These are phyloP conservation scores for Termitomyces sp. DNA, from an alignment of 768 basidiomycete species.

Conservation along the genomic window DNA sequence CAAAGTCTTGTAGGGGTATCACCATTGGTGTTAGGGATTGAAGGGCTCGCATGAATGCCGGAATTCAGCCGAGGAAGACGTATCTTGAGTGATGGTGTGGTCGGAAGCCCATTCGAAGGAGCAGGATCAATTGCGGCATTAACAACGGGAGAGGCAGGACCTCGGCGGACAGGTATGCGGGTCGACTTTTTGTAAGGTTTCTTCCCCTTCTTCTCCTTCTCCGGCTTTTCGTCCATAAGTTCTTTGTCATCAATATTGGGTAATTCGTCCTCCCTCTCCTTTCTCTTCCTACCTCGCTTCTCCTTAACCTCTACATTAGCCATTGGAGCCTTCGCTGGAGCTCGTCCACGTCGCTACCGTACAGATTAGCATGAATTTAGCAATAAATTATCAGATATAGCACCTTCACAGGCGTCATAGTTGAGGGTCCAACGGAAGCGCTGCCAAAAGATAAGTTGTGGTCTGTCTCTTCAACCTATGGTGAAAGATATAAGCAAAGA, in stretches of 20 bases:
- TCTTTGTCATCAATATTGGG: conserved; percentile 15
- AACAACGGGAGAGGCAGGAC: conserved; percentile 9
- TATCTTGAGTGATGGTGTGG: conserved; percentile 52
- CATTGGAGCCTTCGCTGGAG: conserved; percentile 27
- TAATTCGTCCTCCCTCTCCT: conserved; percentile 39
- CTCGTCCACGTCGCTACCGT: conserved; percentile 18
- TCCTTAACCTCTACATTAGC: conserved; percentile 26
- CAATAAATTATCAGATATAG: neutral
- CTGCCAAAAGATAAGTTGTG: conserved; percentile 11
- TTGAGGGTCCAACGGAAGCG: conserved; percentile 11
- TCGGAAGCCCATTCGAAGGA: conserved; percentile 26
- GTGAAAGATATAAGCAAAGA: neutral
- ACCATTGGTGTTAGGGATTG: conserved; percentile 21
- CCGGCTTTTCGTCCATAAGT: conserved; percentile 20
- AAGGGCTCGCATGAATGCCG: conserved; percentile 17
- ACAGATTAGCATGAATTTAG: neutral
- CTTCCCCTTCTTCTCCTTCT: conserved; percentile 25
- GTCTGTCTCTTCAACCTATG: conserved; percentile 37
- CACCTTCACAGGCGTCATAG: conserved; percentile 16
- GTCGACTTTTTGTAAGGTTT: conserved; percentile 25
- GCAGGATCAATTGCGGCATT: conserved; percentile 19
- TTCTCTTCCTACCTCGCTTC: conserved; percentile 40
- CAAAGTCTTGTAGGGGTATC: conserved; percentile 26
- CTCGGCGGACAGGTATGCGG: conserved; percentile 30
- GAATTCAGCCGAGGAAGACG: conserved; percentile 47